Evolutionary conservation across 345 rosid species (phyloP).

Genomic region (Cardamine resedifolia): DNA sequence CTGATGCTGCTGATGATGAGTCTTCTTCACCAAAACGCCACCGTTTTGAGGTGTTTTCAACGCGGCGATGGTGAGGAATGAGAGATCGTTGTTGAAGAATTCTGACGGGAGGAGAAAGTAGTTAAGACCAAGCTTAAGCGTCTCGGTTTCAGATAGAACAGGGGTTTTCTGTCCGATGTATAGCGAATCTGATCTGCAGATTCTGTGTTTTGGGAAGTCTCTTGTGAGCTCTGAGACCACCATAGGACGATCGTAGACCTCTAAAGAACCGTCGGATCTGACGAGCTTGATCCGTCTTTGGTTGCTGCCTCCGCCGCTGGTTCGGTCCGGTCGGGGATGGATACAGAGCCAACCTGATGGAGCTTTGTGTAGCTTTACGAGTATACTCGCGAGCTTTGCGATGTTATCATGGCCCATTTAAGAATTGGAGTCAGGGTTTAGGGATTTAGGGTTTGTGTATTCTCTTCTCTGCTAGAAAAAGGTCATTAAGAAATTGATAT

Average conservation of each 20-base stretch:
- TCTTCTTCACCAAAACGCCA: slow-evolving; percentile 25
- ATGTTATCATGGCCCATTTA: slow-evolving; percentile 37
- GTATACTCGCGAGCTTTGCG: slow-evolving; percentile 31
- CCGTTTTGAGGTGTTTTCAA: slow-evolving; percentile 36
- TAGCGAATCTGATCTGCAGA: slow-evolving; percentile 71
- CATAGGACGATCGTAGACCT: slow-evolving; percentile 58
- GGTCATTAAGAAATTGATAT: slow-evolving; percentile 2
- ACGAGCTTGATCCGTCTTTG: slow-evolving; percentile 53
- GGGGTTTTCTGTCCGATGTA: slow-evolving; percentile 86
- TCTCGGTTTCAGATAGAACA: slow-evolving; percentile 59
- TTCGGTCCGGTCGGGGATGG: slow-evolving; percentile 20
- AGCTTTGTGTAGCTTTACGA: slow-evolving; percentile 35
- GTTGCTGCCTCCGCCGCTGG: neutral
- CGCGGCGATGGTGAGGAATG: slow-evolving; percentile 69
- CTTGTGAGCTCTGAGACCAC: slow-evolving; percentile 55
- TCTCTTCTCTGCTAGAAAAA: slow-evolving; percentile 5
- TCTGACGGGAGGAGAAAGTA: slow-evolving; percentile 80
- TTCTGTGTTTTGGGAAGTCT: slow-evolving; percentile 73
- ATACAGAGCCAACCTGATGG: slow-evolving; percentile 38
- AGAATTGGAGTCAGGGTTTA: slow-evolving; percentile 1
- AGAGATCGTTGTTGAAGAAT: slow-evolving; percentile 61
- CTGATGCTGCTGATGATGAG: slow-evolving; percentile 30
- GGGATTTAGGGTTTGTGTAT: slow-evolving; percentile 2
- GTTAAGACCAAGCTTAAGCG: slow-evolving; percentile 67
- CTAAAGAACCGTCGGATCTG: slow-evolving; percentile 61